These are phyloP conservation scores for Scedosporium aurantiacum DNA, from an alignment of 2,329 filamentous ascomycete genomes.

Conservation along the genomic window DNA sequence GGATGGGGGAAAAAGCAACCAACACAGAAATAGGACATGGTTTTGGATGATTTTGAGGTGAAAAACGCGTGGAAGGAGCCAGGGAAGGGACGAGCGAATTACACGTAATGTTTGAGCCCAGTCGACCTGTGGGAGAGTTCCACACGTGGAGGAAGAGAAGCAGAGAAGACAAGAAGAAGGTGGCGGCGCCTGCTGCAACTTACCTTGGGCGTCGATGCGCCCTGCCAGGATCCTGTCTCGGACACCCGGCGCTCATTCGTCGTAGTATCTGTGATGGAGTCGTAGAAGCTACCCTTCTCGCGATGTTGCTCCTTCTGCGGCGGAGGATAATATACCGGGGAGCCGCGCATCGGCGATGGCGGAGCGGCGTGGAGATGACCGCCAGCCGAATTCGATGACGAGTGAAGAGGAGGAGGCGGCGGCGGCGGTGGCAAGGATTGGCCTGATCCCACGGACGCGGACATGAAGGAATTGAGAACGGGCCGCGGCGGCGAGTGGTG, in stretches of 20 bases:
- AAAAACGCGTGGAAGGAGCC: neutral
- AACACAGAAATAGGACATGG: conserved; percentile 2
- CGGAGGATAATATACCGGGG: conserved; percentile 27
- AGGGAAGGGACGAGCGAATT: neutral
- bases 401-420: conserved; percentile 8
- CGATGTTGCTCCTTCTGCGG: conserved; percentile 19
- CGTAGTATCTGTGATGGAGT: conserved; percentile 37
- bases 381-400: conserved; percentile 6
- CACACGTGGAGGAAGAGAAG: neutral
- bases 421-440: conserved; percentile 14
- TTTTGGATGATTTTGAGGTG: conserved; percentile 10
- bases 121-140: neutral
- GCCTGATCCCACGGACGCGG: conserved; percentile 21
- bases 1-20: conserved; percentile 14
- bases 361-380: conserved; percentile 16
- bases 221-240: conserved; percentile 33
- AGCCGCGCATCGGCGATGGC: conserved; percentile 32
- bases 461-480: conserved; percentile 23
- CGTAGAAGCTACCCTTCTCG: conserved; percentile 40
- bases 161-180: neutral
- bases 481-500: conserved; percentile 11
- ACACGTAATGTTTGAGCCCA: neutral
- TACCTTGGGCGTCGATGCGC: conserved; percentile 36
- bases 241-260: conserved; percentile 34
- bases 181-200: conserved; percentile 14